A percentile compares a stretch with the other conserved stretches of the same genome.
phyloP scores from a whole-genome alignment of 2,329 filamentous ascomycete genomes.

The Coleophoma cylindrospora region DNA sequence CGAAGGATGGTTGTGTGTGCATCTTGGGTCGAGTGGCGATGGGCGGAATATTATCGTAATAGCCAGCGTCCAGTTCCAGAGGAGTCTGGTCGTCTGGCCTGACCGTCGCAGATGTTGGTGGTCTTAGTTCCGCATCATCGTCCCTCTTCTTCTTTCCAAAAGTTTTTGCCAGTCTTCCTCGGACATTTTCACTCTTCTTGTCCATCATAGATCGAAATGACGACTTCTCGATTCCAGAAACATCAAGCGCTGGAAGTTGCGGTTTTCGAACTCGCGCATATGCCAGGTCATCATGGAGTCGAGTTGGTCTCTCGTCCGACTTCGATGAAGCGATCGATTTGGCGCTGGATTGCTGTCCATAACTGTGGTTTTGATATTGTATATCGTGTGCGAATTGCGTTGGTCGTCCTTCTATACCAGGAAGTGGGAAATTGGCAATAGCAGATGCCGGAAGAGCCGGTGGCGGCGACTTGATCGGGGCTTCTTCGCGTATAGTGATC shows the following conservation, averaged over 20 bases:
- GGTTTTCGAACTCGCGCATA: constrained; percentile 14
- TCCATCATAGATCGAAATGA: constrained; percentile 47
- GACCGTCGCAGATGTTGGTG: constrained; percentile 8
- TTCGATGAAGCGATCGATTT: constrained; percentile 6
- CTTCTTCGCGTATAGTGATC: background rate
- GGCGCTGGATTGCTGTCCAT: constrained; percentile 1
- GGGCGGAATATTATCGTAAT: constrained; percentile 4
- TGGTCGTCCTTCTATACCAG: constrained; percentile 1
- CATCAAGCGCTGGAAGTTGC: constrained; percentile 27
- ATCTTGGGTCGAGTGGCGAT: background rate
- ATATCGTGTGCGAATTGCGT: constrained; percentile 6
- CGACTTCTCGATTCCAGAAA: constrained; percentile 50
- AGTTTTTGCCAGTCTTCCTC: constrained; percentile 47
- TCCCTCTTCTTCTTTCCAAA: constrained; percentile 45
- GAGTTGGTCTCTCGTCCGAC: background rate
- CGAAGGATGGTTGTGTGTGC: background rate
- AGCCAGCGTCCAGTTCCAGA: constrained; percentile 11
- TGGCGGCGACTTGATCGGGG: background rate
- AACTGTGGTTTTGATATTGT: constrained; percentile 1
- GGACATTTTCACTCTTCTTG: constrained; percentile 49
- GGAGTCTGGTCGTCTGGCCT: constrained; percentile 6
- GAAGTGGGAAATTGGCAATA: constrained; percentile 13
- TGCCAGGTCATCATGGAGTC: constrained; percentile 7
- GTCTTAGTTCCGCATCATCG: constrained; percentile 6
- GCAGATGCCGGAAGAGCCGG: background rate